Evolutionary conservation across 2,329 filamentous ascomycete genomes (phyloP).

Genomic region (Tolypocladium sp.): DNA sequence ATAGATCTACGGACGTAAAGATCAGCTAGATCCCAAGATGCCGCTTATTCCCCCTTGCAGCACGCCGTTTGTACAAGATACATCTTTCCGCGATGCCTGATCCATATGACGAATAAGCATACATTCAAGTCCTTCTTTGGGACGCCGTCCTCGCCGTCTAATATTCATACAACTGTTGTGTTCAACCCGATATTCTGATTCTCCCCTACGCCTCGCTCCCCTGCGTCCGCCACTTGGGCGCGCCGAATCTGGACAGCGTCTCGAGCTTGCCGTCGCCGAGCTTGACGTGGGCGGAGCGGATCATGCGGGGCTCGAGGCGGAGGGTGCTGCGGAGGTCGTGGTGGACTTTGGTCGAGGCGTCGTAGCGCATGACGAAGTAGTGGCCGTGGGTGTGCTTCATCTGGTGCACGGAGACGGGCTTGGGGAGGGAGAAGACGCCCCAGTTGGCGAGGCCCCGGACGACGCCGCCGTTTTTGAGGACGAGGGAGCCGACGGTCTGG

Average conservation of each 20-base stretch:
- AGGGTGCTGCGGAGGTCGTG: constrained; percentile 66
- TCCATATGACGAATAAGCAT: background rate
- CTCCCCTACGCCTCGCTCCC: constrained; percentile 18
- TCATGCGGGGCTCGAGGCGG: constrained; percentile 79
- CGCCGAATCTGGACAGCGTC: constrained; percentile 39
- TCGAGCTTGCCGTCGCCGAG: constrained; percentile 57
- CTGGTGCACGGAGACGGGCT: constrained; percentile 70
- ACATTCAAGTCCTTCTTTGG: background rate
- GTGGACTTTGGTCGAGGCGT: constrained; percentile 66
- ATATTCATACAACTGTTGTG: background rate
- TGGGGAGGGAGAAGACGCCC: constrained; percentile 84
- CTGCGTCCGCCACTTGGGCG: constrained; percentile 37
- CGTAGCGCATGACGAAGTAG: constrained; percentile 98
- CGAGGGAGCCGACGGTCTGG: constrained; percentile 69
- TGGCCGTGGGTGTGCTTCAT: constrained; percentile 76
- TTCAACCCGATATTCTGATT: background rate
- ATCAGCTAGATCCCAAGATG: background rate
- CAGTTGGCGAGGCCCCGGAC: constrained; percentile 91
- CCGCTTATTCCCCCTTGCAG: background rate
- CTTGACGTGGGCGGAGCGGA: constrained; percentile 80
- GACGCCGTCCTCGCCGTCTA: background rate
- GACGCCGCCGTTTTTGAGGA: constrained; percentile 78
- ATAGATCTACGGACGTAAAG: background rate
- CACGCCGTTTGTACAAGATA: background rate
- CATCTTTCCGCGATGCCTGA: background rate